phyloP scores from a whole-genome alignment of 2,329 filamentous ascomycete species.

The Sporothrix variecibatus region DNA sequence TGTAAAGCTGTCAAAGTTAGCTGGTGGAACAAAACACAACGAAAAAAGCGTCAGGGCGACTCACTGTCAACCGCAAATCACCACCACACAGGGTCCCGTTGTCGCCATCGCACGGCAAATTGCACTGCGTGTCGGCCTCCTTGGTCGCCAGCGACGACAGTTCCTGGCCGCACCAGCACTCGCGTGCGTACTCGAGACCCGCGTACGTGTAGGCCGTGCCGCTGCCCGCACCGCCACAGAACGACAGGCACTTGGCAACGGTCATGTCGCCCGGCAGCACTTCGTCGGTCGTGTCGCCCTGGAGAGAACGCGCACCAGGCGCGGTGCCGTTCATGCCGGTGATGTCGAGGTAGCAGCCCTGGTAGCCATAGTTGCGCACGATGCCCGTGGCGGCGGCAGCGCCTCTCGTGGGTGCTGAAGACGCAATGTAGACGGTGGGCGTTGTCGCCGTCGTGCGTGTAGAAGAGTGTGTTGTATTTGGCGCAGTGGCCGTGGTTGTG shows the following conservation, averaged over 20 bases:
- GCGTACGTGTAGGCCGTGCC: constrained; percentile 49
- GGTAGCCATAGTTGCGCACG: constrained; percentile 56
- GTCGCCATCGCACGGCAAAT: constrained; percentile 57
- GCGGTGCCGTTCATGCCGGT: constrained; percentile 46
- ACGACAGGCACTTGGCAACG: constrained; percentile 52
- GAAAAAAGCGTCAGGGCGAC: no score
- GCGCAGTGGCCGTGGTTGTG: not conserved
- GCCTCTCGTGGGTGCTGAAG: constrained; percentile 38
- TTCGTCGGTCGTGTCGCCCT: constrained; percentile 43
- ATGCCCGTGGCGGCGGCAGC: constrained; percentile 56
- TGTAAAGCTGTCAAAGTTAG: constrained; percentile 29
- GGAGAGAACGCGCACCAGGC: constrained; percentile 46
- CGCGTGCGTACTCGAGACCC: constrained; percentile 55
- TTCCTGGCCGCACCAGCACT: constrained; percentile 61
- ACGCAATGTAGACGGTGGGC: constrained; percentile 40
- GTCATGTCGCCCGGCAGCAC: constrained; percentile 52
- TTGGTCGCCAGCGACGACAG: constrained; percentile 51
- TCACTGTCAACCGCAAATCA: constrained; percentile 49
- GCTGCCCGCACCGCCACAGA: constrained; percentile 45
- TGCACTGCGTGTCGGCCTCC: constrained; percentile 51
- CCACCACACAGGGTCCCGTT: constrained; percentile 56
- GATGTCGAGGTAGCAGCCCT: constrained; percentile 63
- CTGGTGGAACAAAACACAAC: no score
- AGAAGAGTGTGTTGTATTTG: not conserved
- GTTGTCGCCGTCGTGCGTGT: constrained; percentile 9